Evolutionary conservation across 108 stramenopile genomes (phyloP).

Genomic region (Mayamaea pseudoterrestris): DNA sequence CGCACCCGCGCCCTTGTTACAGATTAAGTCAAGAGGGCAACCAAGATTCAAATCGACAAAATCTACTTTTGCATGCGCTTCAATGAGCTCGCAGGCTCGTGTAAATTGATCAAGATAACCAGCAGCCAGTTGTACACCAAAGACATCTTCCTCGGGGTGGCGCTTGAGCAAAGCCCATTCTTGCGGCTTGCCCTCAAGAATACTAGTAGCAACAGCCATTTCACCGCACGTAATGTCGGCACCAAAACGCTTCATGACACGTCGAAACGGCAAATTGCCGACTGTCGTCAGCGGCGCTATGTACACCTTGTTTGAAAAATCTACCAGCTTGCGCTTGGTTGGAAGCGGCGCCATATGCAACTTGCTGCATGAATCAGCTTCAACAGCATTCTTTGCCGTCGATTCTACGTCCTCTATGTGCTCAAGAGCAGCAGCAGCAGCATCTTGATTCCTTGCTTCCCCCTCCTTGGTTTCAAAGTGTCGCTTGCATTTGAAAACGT

Average conservation of each 20-base stretch:
- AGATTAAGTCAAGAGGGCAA: conserved; percentile 95
- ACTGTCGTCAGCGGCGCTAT: conserved; percentile 98
- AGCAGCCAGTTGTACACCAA: conserved; percentile 94
- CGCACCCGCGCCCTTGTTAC: conserved; percentile 87
- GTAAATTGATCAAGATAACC: conserved; percentile 84
- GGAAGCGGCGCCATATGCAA: conserved; percentile 11
- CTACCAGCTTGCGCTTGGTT: conserved; percentile 69
- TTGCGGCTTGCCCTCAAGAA: conserved; percentile 75
- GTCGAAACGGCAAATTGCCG: conserved; percentile 96
- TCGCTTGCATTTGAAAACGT: conserved; percentile 58
- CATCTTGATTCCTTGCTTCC: conserved; percentile 3
- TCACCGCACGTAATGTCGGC: conserved; percentile 99
- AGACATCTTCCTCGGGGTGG: conserved; percentile 87
- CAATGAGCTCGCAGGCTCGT: conserved; percentile 53
- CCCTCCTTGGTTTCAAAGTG: conserved; percentile 15
- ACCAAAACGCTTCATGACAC: conserved; percentile 88
- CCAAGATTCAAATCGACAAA: conserved; percentile 98
- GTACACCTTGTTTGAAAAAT: conserved; percentile 93
- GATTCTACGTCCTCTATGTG: conserved; percentile 1
- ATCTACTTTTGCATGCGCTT: conserved; percentile 66
- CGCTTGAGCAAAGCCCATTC: conserved; percentile 94
- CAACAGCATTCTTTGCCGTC: conserved; percentile 8
- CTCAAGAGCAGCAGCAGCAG: too few species aligned
- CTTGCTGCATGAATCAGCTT: neutral
- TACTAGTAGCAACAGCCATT: conserved; percentile 85